phyloP scores from a whole-genome alignment of 2,329 filamentous ascomycete species.

The Thelonectria rubi region DNA sequence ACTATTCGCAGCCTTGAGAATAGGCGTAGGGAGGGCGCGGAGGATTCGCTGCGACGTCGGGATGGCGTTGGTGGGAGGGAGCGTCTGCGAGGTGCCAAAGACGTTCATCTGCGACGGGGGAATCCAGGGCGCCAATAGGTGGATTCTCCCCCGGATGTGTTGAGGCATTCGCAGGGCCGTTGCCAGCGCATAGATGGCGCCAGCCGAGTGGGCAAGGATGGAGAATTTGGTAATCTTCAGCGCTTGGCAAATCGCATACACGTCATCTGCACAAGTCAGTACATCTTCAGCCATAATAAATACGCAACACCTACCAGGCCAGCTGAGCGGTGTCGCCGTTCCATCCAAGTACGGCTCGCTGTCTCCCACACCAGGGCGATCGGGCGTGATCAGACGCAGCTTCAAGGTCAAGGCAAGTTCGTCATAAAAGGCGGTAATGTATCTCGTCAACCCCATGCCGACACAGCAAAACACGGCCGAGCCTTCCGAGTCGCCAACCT shows the following conservation, averaged over 20 bases:
- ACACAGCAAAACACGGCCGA: slow-evolving; percentile 96
- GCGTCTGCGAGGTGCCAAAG: slow-evolving; percentile 75
- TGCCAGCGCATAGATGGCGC: slow-evolving; percentile 96
- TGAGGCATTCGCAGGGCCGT: slow-evolving; percentile 96
- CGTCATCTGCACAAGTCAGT: slow-evolving; percentile 68
- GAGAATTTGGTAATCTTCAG: slow-evolving; percentile 96
- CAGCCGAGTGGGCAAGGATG: slow-evolving; percentile 93
- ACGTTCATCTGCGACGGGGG: slow-evolving; percentile 92
- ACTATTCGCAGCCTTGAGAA: slow-evolving; percentile 93
- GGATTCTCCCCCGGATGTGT: slow-evolving; percentile 92
- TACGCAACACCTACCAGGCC: slow-evolving; percentile 75
- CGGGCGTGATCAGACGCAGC: slow-evolving; percentile 89
- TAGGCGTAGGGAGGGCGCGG: slow-evolving; percentile 85
- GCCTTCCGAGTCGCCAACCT: slow-evolving; percentile 91
- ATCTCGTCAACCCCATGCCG: slow-evolving; percentile 96
- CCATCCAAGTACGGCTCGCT: slow-evolving; percentile 86
- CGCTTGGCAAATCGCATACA: slow-evolving; percentile 90
- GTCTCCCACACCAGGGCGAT: slow-evolving; percentile 92
- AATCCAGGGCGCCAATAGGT: slow-evolving; percentile 96
- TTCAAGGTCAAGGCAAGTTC: slow-evolving; percentile 90
- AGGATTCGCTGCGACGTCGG: slow-evolving; percentile 93
- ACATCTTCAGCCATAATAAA: background rate
- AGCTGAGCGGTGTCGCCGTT: slow-evolving; percentile 86
- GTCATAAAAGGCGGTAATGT: slow-evolving; percentile 96
- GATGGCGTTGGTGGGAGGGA: slow-evolving; percentile 84